Conservation (phyloP, 2,329 filamentous ascomycete species). For the Chrysoporthe deuterocubensis region DNA sequence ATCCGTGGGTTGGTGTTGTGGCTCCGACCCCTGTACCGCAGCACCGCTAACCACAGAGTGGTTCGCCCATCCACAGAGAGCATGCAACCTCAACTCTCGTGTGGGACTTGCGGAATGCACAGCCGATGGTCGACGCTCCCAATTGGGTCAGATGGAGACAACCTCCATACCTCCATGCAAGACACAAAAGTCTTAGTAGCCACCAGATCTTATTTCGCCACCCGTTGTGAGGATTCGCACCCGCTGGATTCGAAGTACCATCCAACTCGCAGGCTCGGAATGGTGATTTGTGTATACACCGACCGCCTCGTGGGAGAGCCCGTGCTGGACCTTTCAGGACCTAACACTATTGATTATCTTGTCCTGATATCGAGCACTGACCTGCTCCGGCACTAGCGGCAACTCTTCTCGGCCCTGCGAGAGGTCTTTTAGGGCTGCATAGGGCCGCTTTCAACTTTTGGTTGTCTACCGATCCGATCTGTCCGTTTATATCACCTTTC, state of each 20-base stretch:
- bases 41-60: constrained; percentile 17
- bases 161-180: constrained; percentile 19
- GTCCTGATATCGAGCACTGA: not conserved
- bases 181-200: constrained; percentile 10
- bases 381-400: constrained; percentile 4
- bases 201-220: constrained; percentile 23
- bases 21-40: constrained; percentile 2
- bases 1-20: constrained; percentile 12
- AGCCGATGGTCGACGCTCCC: constrained; percentile 9
- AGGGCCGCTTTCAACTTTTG: not conserved
- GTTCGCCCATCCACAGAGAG: constrained; percentile 17
- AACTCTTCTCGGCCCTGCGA: not conserved
- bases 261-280: not conserved
- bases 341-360: not conserved
- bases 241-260: not conserved
- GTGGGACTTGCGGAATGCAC: constrained; percentile 7
- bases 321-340: not conserved
- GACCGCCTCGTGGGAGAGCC: not conserved
- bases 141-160: constrained; percentile 10
- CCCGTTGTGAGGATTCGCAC: constrained; percentile 10
- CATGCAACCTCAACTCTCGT: constrained; percentile 15
- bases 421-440: not conserved
- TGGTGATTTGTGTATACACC: not conserved
- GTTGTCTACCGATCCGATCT: not conserved
- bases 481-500: not conserved